phyloP scores from a whole-genome alignment of 441 rosid species.

The Adansonia rubrostipa region DNA sequence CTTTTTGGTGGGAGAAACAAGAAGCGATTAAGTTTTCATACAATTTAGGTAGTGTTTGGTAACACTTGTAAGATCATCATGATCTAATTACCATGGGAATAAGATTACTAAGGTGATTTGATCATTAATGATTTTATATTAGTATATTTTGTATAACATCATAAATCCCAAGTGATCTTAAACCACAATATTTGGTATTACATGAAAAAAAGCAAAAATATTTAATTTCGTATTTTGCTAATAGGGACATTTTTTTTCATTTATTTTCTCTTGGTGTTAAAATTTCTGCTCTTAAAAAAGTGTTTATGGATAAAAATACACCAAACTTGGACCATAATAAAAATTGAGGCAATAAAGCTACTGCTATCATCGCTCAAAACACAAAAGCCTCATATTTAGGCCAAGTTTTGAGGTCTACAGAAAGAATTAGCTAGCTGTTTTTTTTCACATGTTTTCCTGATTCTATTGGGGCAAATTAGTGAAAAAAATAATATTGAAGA shows the following conservation, averaged over 20 bases:
- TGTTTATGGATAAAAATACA: neutral
- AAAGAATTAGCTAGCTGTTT: neutral
- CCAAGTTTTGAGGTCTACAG: neutral
- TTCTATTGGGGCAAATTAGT: neutral
- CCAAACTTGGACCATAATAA: neutral
- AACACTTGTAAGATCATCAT: neutral
- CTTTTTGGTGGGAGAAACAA: neutral
- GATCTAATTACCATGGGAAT: neutral
- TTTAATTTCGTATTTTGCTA: too few species aligned
- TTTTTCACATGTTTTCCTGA: neutral
- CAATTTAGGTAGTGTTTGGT: neutral
- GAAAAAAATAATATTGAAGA: neutral
- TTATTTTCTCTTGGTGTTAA: neutral
- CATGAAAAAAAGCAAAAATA: neutral
- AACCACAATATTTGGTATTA: neutral
- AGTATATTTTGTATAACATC: neutral
- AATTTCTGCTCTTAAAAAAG: neutral
- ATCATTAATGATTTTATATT: conserved; percentile 5
- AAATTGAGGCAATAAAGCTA: neutral
- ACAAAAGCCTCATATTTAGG: neutral
- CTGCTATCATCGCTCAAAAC: neutral
- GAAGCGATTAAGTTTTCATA: neutral
- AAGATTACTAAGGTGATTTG: conserved; percentile 1
- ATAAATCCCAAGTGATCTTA: neutral
- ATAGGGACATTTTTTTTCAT: too few species aligned